Percentiles rank a stretch among this genome's conserved stretches.
phyloP scores from a whole-genome alignment of 176 grass and related monocot species.

The Rhynchospora breviuscula region DNA sequence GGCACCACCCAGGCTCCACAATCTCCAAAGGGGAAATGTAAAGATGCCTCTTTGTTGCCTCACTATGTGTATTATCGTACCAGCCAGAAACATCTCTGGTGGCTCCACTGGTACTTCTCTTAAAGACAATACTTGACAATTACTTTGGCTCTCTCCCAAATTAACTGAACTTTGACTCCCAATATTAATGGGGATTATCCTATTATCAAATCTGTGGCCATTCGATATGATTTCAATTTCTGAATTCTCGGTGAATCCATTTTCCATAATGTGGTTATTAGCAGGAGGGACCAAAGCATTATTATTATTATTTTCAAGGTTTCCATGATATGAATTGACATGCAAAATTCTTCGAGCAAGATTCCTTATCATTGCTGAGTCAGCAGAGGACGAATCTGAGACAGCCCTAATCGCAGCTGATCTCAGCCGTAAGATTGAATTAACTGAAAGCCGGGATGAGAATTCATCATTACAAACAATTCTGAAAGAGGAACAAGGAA shows the following conservation, averaged over 20 bases:
- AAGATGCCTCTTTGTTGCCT: constrained; percentile 48
- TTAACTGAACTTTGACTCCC: constrained; percentile 11
- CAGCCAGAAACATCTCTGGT: constrained; percentile 84
- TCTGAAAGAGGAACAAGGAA: constrained; percentile 41
- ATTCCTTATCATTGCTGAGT: constrained; percentile 86
- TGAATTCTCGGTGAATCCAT: constrained; percentile 37
- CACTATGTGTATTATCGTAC: constrained; percentile 77
- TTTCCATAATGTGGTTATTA: constrained; percentile 35
- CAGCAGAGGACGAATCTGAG: constrained; percentile 71
- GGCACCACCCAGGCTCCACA: constrained; percentile 47
- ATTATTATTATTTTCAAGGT: constrained; percentile 13
- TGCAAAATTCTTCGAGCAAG: constrained; percentile 84
- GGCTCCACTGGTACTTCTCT: constrained; percentile 54
- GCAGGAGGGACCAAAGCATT: constrained; percentile 10
- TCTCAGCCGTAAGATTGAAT: constrained; percentile 81
- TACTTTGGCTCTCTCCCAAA: constrained; percentile 19
- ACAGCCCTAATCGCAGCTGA: constrained; percentile 76
- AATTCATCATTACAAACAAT: constrained; percentile 81
- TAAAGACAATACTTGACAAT: constrained; percentile 21
- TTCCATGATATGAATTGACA: constrained; percentile 52
- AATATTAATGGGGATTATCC: constrained; percentile 35
- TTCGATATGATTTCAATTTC: constrained; percentile 30
- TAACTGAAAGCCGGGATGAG: constrained; percentile 84
- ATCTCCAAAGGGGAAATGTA: constrained; percentile 73
- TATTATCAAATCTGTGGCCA: constrained; percentile 21